These are phyloP conservation scores for Cercophora samala DNA, from an alignment of 495 filamentous ascomycete genomes.

Conservation along the genomic window DNA sequence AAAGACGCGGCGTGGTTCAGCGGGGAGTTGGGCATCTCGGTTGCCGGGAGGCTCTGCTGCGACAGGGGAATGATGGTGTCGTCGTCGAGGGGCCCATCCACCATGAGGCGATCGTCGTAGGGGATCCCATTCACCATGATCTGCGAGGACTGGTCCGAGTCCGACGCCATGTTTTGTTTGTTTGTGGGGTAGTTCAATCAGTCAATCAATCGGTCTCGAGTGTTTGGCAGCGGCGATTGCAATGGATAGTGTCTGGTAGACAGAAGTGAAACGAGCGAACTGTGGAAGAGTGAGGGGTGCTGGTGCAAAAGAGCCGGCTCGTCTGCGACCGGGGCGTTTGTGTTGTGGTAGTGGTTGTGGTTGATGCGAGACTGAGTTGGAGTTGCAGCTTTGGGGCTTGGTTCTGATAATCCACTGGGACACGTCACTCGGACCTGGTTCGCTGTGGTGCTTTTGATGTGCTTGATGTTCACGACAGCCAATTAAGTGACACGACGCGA, in stretches of 20 bases:
- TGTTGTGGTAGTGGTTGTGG: too few species aligned
- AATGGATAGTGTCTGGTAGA: neutral
- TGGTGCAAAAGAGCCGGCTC: neutral
- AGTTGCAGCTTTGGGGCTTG: neutral
- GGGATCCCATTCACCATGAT: constrained; percentile 24
- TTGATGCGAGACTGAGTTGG: neutral
- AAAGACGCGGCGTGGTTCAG: constrained; percentile 36
- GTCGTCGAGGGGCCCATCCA: constrained; percentile 38
- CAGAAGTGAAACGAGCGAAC: neutral
- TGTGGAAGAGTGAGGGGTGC: neutral
- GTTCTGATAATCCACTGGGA: constrained; percentile 18
- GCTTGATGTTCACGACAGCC: constrained; percentile 5
- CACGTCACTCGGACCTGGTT: constrained; percentile 16
- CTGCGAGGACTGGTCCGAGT: constrained; percentile 28
- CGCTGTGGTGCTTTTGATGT: neutral
- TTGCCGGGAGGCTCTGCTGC: constrained; percentile 45
- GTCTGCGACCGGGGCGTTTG: constrained; percentile 6
- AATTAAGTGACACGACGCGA: constrained; percentile 7
- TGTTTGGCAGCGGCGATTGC: neutral
- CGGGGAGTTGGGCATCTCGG: constrained; percentile 43
- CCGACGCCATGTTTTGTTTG: constrained; percentile 21
- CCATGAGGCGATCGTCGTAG: constrained; percentile 28
- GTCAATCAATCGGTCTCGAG: neutral
- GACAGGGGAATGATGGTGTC: constrained; percentile 33
- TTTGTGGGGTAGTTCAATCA: neutral